phyloP scores from a whole-genome alignment of 306 rosid species.

The Trifolium repens region DNA sequence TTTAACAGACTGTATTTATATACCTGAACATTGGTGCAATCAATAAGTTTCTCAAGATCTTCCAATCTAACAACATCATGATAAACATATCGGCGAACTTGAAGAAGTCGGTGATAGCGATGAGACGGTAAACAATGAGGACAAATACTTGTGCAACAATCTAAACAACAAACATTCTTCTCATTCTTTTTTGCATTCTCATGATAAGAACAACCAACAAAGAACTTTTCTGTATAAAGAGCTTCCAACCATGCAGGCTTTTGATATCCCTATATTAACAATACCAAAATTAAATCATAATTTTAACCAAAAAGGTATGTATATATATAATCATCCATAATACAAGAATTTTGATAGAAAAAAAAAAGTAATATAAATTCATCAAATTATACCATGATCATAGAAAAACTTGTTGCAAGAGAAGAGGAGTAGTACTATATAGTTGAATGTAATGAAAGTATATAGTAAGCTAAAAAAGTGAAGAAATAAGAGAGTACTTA shows the following conservation, averaged over 20 bases:
- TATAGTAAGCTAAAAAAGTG: not conserved
- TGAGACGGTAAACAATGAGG: slow-evolving; percentile 93
- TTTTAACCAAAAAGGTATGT: slow-evolving; percentile 12
- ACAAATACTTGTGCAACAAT: slow-evolving; percentile 92
- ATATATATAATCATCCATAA: not conserved
- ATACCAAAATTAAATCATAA: not conserved
- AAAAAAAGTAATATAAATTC: slow-evolving; percentile 20
- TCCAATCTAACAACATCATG: slow-evolving; percentile 92
- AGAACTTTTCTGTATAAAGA: slow-evolving; percentile 77
- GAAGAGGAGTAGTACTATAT: not conserved
- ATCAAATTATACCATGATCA: slow-evolving; percentile 76
- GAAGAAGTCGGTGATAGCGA: slow-evolving; percentile 91
- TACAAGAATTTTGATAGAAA: slow-evolving; percentile 7
- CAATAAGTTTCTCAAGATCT: slow-evolving; percentile 94
- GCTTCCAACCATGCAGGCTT: slow-evolving; percentile 99
- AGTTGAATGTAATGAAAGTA: not conserved
- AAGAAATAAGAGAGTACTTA: not conserved
- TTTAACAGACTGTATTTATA: not conserved
- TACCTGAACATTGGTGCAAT: slow-evolving; percentile 97
- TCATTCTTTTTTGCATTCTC: slow-evolving; percentile 90
- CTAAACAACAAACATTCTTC: slow-evolving; percentile 91
- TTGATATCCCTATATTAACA: slow-evolving; percentile 61
- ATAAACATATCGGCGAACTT: slow-evolving; percentile 95
- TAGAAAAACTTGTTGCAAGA: slow-evolving; percentile 39
- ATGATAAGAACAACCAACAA: slow-evolving; percentile 75